phyloP scores from a whole-genome alignment of 148 eudicot species.

The Agrostemma githago region DNA sequence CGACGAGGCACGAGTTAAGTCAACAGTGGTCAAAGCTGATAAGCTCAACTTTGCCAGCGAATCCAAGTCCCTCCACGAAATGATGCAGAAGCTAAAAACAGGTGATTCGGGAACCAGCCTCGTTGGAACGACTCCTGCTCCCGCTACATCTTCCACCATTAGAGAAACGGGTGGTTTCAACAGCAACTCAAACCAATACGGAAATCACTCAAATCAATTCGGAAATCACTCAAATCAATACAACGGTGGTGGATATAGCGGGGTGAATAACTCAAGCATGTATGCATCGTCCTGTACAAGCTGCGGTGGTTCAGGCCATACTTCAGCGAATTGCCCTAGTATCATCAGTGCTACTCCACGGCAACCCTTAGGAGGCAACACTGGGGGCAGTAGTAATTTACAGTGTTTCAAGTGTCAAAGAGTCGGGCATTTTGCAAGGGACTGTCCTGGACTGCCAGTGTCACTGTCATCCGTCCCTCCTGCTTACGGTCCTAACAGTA shows the following conservation, averaged over 20 bases:
- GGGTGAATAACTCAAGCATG: constrained; percentile 29
- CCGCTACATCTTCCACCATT: constrained; percentile 8
- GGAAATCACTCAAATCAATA: constrained; percentile 25
- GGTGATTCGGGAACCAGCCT: constrained; percentile 26
- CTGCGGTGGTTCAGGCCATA: constrained; percentile 71
- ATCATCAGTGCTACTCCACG: constrained; percentile 35
- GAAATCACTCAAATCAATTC: constrained; percentile 33
- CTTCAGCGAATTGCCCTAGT: constrained; percentile 56
- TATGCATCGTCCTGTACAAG: constrained; percentile 44
- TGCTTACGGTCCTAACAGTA: constrained; percentile 47
- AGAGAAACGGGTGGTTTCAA: constrained; percentile 27
- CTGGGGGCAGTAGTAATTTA: constrained; percentile 24
- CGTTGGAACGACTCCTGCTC: constrained; percentile 26
- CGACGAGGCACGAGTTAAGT: constrained; percentile 87
- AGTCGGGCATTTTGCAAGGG: constrained; percentile 70
- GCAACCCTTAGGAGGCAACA: constrained; percentile 31
- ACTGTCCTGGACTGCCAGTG: constrained; percentile 61
- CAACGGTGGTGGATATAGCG: constrained; percentile 34
- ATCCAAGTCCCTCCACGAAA: constrained; percentile 47
- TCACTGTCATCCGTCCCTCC: constrained; percentile 40
- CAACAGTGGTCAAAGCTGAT: constrained; percentile 74
- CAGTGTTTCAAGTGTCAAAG: constrained; percentile 76
- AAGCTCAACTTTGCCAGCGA: constrained; percentile 46
- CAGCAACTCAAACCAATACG: constrained; percentile 37
- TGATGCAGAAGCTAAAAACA: constrained; percentile 38